Evolutionary conservation across 2,329 filamentous ascomycete genomes (phyloP).

Genomic region (Ophiostoma ulmi): DNA sequence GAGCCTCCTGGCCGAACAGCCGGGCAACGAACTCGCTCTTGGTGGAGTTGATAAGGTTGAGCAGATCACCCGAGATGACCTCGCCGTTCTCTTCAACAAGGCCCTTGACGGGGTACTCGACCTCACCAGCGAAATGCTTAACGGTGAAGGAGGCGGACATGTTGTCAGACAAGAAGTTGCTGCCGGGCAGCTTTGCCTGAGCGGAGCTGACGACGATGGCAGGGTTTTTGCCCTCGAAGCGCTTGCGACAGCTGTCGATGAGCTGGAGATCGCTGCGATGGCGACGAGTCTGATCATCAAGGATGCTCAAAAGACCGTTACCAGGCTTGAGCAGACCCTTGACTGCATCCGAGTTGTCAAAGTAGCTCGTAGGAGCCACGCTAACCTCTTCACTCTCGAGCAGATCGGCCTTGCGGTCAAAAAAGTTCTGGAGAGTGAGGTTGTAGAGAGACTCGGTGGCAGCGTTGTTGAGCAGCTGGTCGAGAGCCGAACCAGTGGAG

Average conservation of each 20-base stretch:
- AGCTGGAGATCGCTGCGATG: slow-evolving; percentile 86
- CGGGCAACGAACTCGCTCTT: slow-evolving; percentile 84
- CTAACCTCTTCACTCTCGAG: slow-evolving; percentile 90
- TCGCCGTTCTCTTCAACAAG: slow-evolving; percentile 94
- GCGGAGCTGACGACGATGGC: slow-evolving; percentile 75
- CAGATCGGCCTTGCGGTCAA: slow-evolving; percentile 87
- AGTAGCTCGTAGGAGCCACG: slow-evolving; percentile 89
- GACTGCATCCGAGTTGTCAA: slow-evolving; percentile 93
- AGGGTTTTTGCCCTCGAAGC: slow-evolving; percentile 91
- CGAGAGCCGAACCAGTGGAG: slow-evolving; percentile 76
- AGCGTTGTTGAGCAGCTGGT: slow-evolving; percentile 91
- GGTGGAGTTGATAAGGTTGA: slow-evolving; percentile 85
- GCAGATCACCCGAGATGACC: slow-evolving; percentile 88
- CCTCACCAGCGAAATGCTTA: slow-evolving; percentile 92
- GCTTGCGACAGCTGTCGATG: slow-evolving; percentile 82
- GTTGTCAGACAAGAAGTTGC: slow-evolving; percentile 84
- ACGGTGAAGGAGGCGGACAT: slow-evolving; percentile 77
- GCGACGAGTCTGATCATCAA: slow-evolving; percentile 91
- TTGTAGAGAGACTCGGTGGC: slow-evolving; percentile 91
- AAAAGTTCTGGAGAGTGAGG: slow-evolving; percentile 90
- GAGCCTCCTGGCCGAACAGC: slow-evolving; percentile 90
- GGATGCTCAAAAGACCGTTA: slow-evolving; percentile 86
- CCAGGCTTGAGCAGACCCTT: slow-evolving; percentile 85
- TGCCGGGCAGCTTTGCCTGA: slow-evolving; percentile 73
- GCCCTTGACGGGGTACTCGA: slow-evolving; percentile 84